Evolutionary conservation across 208 protist genomes (phyloP).

Genomic region (Leishmania gerbilli): DNA sequence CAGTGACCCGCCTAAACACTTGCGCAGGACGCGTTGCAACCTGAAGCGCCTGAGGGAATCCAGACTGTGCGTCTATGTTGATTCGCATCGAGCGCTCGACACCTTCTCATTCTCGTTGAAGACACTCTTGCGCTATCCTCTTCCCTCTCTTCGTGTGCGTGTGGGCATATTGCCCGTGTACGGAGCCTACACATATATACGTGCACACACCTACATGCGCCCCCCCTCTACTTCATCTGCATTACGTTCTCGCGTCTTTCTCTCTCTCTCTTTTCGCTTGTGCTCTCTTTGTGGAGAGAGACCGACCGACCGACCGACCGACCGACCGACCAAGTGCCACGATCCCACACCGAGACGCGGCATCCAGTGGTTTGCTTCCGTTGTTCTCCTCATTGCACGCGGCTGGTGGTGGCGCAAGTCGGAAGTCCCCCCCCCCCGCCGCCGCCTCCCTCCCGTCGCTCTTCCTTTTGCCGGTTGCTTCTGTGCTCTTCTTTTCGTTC

Average conservation of each 20-base stretch:
- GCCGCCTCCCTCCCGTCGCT: neutral
- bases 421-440: too few species aligned
- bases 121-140: neutral
- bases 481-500: neutral
- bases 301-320: too few species aligned
- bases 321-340: too few species aligned
- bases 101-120: neutral
- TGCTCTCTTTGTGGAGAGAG: too few species aligned
- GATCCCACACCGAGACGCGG: too few species aligned
- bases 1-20: neutral
- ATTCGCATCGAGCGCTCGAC: neutral
- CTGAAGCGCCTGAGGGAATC: neutral
- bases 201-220: neutral
- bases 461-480: neutral
- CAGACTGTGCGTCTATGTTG: neutral
- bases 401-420: too few species aligned
- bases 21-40: neutral
- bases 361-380: too few species aligned
- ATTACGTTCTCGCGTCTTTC: conserved; percentile 4
- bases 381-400: too few species aligned
- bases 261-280: neutral
- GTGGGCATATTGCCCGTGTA: neutral
- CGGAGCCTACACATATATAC: neutral
- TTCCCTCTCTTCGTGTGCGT: neutral
- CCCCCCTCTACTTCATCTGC: neutral